phyloP scores from a whole-genome alignment of 1,284 basidiomycete genomes.

The Boletus hoseneyae region DNA sequence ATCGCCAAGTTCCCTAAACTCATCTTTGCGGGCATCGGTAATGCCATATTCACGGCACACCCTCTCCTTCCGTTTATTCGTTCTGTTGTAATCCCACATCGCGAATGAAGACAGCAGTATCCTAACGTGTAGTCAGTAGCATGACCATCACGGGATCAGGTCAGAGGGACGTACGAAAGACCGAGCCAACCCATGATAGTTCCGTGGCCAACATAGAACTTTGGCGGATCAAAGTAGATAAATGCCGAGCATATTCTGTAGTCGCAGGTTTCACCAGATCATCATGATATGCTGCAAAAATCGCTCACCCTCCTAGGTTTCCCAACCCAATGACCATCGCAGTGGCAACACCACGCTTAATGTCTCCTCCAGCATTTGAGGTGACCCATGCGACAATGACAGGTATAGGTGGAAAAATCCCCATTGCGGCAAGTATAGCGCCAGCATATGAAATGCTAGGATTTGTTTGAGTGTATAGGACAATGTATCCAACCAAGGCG shows the following conservation, averaged over 20 bases:
- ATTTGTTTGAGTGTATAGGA: constrained; percentile 34
- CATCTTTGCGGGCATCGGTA: constrained; percentile 28
- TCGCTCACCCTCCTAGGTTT: constrained; percentile 47
- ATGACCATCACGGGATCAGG: neutral
- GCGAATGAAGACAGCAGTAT: constrained; percentile 19
- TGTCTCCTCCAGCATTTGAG: constrained; percentile 50
- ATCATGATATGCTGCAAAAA: neutral
- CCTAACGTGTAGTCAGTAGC: constrained; percentile 9
- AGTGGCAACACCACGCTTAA: constrained; percentile 45
- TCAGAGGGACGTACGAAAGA: constrained; percentile 26
- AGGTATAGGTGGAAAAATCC: constrained; percentile 50
- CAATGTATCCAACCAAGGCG: constrained; percentile 41
- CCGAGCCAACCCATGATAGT: constrained; percentile 43
- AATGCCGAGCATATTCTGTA: constrained; percentile 39
- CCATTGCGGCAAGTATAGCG: constrained; percentile 46
- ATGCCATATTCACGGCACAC: constrained; percentile 37
- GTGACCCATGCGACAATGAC: constrained; percentile 50
- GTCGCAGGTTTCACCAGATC: neutral
- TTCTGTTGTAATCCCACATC: constrained; percentile 35
- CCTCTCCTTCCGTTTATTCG: constrained; percentile 40
- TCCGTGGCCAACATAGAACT: constrained; percentile 45
- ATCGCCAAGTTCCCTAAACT: constrained; percentile 41
- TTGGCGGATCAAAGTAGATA: constrained; percentile 39
- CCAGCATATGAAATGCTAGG: constrained; percentile 43
- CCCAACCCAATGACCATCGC: constrained; percentile 52